Conservation (phyloP, 192 early-diverging fungal genomes). For the Allomyces macrogynus region DNA sequence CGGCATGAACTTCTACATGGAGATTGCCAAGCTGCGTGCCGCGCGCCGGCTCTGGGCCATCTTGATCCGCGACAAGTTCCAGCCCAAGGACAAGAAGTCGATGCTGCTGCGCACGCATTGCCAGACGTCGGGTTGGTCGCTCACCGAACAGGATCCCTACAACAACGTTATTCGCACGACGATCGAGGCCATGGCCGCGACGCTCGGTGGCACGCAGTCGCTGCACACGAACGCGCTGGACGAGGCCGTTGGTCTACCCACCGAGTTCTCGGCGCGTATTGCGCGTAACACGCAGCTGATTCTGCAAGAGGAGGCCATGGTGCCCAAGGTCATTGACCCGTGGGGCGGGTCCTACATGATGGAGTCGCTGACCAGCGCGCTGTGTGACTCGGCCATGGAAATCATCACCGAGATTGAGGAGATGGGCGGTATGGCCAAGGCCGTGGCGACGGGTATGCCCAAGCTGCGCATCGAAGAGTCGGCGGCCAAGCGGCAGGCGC, state of each 20-base stretch:
- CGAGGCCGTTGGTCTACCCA: constrained; percentile 73
- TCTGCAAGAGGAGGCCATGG: constrained; percentile 66
- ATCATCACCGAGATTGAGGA: constrained; percentile 62
- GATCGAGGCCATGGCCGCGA: constrained; percentile 80
- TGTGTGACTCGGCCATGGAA: constrained; percentile 43
- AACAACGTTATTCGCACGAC: constrained; percentile 79
- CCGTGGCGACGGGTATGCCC: constrained; percentile 70
- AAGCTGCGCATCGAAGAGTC: constrained; percentile 73
- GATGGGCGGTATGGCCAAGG: constrained; percentile 81
- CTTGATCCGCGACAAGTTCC: constrained; percentile 60
- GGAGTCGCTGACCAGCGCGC: constrained; percentile 67
- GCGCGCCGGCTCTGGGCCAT: constrained; percentile 67
- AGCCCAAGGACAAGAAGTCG: constrained; percentile 57
- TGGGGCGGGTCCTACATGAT: constrained; percentile 89
- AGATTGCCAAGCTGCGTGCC: constrained; percentile 77
- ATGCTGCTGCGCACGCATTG: constrained; percentile 72
- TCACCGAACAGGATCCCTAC: constrained; percentile 80
- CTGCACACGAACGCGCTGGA: constrained; percentile 81
- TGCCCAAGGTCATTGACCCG: constrained; percentile 74
- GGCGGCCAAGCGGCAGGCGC: constrained; percentile 68
- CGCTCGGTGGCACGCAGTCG: constrained; percentile 77
- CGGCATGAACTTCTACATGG: constrained; percentile 92
- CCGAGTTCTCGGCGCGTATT: constrained; percentile 64
- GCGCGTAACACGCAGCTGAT: constrained; percentile 82
- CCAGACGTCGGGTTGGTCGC: constrained; percentile 79